A percentile compares a stretch with the other conserved stretches of the same genome.
phyloP scores from a whole-genome alignment of 495 filamentous ascomycete species.

The Aspergillus affinis region DNA sequence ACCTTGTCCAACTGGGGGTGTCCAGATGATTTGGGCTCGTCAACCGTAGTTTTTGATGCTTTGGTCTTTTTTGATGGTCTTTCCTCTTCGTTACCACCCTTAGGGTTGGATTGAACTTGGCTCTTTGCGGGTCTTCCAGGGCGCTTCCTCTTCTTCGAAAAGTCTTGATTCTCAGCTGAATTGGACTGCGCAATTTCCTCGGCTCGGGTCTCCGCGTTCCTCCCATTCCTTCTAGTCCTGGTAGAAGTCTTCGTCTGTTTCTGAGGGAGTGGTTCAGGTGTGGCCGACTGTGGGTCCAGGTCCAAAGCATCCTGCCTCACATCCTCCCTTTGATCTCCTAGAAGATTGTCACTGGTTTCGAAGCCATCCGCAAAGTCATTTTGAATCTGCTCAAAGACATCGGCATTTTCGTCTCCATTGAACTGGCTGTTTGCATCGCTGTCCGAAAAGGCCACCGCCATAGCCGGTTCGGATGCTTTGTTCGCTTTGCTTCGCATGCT shows the following conservation, averaged over 20 bases:
- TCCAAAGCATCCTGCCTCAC: slow-evolving; percentile 52
- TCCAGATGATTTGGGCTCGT: slow-evolving; percentile 15
- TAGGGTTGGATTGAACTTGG: slow-evolving; percentile 18
- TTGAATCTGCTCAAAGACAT: slow-evolving; percentile 27
- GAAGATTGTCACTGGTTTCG: slow-evolving; percentile 28
- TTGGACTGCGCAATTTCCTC: slow-evolving; percentile 19
- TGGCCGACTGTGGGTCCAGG: neutral
- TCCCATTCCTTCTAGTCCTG: slow-evolving; percentile 11
- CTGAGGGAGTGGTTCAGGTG: slow-evolving; percentile 13
- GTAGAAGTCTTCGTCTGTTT: slow-evolving; percentile 7
- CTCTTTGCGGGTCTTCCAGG: slow-evolving; percentile 37
- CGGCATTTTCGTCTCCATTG: slow-evolving; percentile 34
- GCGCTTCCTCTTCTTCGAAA: slow-evolving; percentile 26
- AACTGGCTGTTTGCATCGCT: slow-evolving; percentile 28
- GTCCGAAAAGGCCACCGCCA: slow-evolving; percentile 35
- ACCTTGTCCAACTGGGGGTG: slow-evolving; percentile 40
- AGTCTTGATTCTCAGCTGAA: slow-evolving; percentile 13
- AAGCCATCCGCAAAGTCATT: slow-evolving; percentile 31
- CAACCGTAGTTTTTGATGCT: slow-evolving; percentile 18
- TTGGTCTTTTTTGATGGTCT: slow-evolving; percentile 40
- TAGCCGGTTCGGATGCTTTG: slow-evolving; percentile 22
- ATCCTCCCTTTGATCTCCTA: slow-evolving; percentile 39
- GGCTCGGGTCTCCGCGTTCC: slow-evolving; percentile 14
- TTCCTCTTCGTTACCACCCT: slow-evolving; percentile 26
- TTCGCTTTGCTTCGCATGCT: slow-evolving; percentile 43